Evolutionary conservation across 1,284 basidiomycete species (phyloP).

Genomic region (Ceratobasidium sp.): DNA sequence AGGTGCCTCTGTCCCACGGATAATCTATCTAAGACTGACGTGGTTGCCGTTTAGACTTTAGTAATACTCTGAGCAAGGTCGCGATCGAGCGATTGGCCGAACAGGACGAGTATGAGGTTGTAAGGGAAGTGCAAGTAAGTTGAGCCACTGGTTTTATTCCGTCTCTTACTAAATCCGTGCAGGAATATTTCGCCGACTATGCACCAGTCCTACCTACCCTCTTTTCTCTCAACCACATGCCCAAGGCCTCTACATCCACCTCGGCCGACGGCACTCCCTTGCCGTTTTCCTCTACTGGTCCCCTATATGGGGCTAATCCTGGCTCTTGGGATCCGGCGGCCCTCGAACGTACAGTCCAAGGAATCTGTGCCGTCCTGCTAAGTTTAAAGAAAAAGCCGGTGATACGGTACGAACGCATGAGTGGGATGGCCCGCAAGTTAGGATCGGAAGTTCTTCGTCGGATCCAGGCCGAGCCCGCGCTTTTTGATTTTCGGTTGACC

Average conservation of each 20-base stretch:
- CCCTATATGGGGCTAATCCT: conserved; percentile 76
- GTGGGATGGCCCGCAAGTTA: conserved; percentile 89
- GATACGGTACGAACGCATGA: conserved; percentile 96
- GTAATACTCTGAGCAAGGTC: conserved; percentile 90
- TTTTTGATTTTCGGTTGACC: conserved; percentile 83
- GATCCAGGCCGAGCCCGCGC: conserved; percentile 70
- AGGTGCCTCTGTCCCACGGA: conserved; percentile 60
- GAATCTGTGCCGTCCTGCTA: conserved; percentile 88
- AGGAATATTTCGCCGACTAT: conserved; percentile 98
- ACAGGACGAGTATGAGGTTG: conserved; percentile 96
- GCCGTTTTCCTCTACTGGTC: conserved; percentile 62
- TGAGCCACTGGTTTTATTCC: conserved; percentile 45
- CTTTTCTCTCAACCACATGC: conserved; percentile 88
- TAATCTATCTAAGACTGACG: conserved; percentile 18
- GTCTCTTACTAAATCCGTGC: conserved; percentile 29
- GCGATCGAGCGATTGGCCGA: conserved; percentile 95
- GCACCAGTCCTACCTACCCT: conserved; percentile 87
- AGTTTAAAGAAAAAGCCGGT: conserved; percentile 96
- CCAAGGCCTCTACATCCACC: conserved; percentile 53
- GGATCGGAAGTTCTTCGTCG: conserved; percentile 86
- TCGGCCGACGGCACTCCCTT: conserved; percentile 31
- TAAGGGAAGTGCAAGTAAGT: conserved; percentile 93
- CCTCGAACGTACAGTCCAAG: conserved; percentile 82
- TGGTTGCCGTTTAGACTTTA: conserved; percentile 78
- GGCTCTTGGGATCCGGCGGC: conserved; percentile 79